Base-by-base conservation (phyloP, 2,329 filamentous ascomycete species). In the Drechslera avenae region DNA sequence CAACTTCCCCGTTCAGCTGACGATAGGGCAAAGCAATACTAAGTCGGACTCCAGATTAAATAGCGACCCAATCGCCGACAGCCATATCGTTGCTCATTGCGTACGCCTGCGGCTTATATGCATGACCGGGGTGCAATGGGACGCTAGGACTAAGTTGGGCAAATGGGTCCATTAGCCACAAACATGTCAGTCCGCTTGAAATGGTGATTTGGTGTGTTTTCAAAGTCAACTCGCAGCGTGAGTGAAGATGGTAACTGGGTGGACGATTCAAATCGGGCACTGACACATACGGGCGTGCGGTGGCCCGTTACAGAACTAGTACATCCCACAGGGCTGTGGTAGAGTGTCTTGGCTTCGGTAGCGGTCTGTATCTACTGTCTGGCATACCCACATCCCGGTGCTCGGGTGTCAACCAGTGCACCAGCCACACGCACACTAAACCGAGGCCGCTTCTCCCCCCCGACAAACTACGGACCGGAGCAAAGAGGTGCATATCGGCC, bases 41-140 rank as follows among this genome's bases (percentile, higher is more conserved):
- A 28, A 37, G 43, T 33, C 46, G 37, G 46, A 39, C 36, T 51
- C 48, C n/a, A 42, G 42, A 37, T n/a, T 26, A 16, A 34, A 14
- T n/a, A 32, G 13, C 23, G 17, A 39, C 18, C 58, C 56, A 63
- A 61, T 59, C 14, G 42, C 14, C 17, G 39, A 14, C 39, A 33
- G 40, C 41, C 35, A 46, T 37, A 31, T 17, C 30, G 26, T 16
- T 23, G n/a, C 40, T 54, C 32, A 46, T 50, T 39, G 52, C 17
- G 35, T 46, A 36, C 49, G 48, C 45, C 43, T 57, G 50, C 39
- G 42, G 56, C 57, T 59, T 57, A 59, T 44, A 41, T 51, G 50
- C 46, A 56, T 16, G 18, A 47, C 41, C 18, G 23, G 46, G 48
- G 34, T 45, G 36, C 14, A 14, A n/a, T 19, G 35, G 19, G 49